These are phyloP conservation scores for Fusarium haematococcum DNA, from an alignment of 2,329 filamentous ascomycete species.

Conservation along the genomic window DNA sequence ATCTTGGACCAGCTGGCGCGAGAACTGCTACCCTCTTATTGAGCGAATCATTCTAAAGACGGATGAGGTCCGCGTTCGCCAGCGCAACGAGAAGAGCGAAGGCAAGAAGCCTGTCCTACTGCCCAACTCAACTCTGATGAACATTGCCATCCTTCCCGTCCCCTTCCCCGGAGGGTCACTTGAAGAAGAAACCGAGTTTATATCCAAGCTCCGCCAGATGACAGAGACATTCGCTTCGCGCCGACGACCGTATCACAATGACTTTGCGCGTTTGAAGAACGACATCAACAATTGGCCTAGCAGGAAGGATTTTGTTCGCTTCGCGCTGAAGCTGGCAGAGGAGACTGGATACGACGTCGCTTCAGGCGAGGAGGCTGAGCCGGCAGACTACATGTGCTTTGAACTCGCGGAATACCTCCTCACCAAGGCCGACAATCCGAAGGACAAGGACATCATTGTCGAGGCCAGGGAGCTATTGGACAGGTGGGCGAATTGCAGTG, in stretches of 20 bases:
- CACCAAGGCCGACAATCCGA: background rate
- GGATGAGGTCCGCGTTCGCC: slow-evolving; percentile 5
- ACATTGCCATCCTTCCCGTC: slow-evolving; percentile 23
- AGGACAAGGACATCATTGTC: background rate
- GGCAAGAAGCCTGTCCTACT: background rate
- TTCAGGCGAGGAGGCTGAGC: background rate
- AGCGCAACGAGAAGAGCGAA: background rate
- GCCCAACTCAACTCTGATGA: slow-evolving; percentile 31
- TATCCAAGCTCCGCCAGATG: slow-evolving; percentile 21
- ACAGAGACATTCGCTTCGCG: slow-evolving; percentile 23
- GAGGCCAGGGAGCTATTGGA: slow-evolving; percentile 16
- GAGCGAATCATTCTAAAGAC: slow-evolving; percentile 28
- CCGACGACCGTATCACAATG: slow-evolving; percentile 38
- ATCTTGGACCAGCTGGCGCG: slow-evolving; percentile 28
- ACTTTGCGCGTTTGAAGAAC: slow-evolving; percentile 31
- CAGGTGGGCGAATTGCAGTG: slow-evolving; percentile 17
- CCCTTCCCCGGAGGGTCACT: slow-evolving; percentile 6
- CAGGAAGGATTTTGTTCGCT: background rate
- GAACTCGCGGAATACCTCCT: slow-evolving; percentile 31
- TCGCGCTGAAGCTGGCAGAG: slow-evolving; percentile 24
- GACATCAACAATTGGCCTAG: slow-evolving; percentile 13
- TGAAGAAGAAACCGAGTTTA: slow-evolving; percentile 10
- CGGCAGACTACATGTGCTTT: slow-evolving; percentile 36
- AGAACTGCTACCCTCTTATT: slow-evolving; percentile 39
- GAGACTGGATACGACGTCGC: background rate